A percentile compares a stretch with the other conserved stretches of the same genome.
Evolutionary conservation across 371 early-diverging fungal species (phyloP).

Genomic region (Apophysomyces trapeziformis): DNA sequence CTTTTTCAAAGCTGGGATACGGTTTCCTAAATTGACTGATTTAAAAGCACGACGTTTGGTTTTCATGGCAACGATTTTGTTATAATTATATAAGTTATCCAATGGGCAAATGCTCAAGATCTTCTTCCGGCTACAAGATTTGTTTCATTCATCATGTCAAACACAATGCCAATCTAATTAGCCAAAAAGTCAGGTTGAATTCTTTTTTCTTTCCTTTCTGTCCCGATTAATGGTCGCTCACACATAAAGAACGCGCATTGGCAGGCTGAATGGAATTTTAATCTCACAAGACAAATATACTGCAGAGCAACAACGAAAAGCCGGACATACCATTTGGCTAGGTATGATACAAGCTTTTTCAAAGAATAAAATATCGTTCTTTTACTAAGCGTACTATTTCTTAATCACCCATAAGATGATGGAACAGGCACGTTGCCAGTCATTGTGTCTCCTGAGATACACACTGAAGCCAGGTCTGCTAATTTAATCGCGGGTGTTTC

Average conservation of each 20-base stretch:
- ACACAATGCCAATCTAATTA: neutral
- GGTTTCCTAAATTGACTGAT: too few species aligned
- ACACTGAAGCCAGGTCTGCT: conserved; percentile 7
- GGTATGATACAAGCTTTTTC: neutral
- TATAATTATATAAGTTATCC: too few species aligned
- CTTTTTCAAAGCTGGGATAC: too few species aligned
- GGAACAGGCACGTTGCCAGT: conserved; percentile 23
- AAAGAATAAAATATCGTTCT: neutral
- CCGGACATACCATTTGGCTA: conserved; percentile 1
- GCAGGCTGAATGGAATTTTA: conserved; percentile 12
- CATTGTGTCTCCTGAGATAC: conserved; percentile 19
- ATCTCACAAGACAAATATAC: neutral
- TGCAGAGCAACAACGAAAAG: neutral
- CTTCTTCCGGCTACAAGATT: neutral
- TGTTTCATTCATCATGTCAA: neutral
- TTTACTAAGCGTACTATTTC: neutral
- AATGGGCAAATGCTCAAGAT: neutral
- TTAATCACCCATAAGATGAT: conserved; percentile 19
- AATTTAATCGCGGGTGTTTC: conserved; percentile 13
- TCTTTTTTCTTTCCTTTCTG: neutral
- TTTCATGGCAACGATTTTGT: too few species aligned
- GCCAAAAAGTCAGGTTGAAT: neutral
- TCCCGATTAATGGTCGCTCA: neutral
- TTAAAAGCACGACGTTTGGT: too few species aligned
- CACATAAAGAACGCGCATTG: neutral